Conservation (phyloP, 495 filamentous ascomycete species). For the Neurospora sp. region DNA sequence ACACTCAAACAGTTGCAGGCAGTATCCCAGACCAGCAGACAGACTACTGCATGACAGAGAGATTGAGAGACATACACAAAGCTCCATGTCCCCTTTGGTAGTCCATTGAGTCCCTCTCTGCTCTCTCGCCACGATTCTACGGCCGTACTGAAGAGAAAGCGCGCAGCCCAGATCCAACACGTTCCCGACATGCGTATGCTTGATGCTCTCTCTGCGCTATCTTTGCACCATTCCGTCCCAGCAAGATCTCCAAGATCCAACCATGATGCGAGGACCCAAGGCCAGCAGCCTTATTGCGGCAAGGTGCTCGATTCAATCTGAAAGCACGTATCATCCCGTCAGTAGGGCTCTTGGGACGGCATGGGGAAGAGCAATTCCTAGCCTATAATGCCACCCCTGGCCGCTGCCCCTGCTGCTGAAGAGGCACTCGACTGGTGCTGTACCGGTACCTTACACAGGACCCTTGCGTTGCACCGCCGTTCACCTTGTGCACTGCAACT, state of each 20-base stretch:
- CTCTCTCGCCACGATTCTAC: background rate
- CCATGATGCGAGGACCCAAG: background rate
- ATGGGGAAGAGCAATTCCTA: background rate
- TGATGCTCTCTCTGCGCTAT: background rate
- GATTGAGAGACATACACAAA: background rate
- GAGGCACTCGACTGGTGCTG: background rate
- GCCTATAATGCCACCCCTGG: background rate
- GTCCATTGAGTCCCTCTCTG: background rate
- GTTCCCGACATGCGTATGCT: background rate
- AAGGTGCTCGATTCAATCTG: constrained; percentile 1
- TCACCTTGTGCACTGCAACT: constrained; percentile 3
- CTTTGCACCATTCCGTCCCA: background rate
- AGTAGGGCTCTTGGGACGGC: constrained; percentile 2
- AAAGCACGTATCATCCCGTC: constrained; percentile 2
- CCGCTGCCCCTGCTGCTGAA: background rate
- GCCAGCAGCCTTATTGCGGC: background rate
- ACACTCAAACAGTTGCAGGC: background rate
- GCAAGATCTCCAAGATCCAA: background rate
- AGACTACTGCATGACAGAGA: background rate
- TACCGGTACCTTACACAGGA: background rate
- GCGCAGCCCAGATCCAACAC: background rate
- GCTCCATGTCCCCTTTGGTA: background rate
- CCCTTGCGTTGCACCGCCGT: constrained; percentile 6
- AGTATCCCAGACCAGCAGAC: background rate
- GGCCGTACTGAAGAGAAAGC: background rate